These are phyloP conservation scores for Lactarius sp. DNA, from an alignment of 768 basidiomycete species.

Conservation along the genomic window DNA sequence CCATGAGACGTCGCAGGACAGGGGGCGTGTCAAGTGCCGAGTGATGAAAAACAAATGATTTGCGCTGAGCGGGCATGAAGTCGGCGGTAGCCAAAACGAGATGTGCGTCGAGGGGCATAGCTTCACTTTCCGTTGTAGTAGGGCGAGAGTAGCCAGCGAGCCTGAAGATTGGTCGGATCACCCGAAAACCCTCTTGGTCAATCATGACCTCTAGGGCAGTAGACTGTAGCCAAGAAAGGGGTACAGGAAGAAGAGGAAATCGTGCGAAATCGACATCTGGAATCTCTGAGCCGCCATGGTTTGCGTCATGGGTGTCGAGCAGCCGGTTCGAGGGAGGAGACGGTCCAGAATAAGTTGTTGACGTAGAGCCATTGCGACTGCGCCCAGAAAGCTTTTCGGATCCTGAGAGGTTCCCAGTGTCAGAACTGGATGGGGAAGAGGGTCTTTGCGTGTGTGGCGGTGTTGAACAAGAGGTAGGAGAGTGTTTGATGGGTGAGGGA, in stretches of 20 bases:
- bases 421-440: not conserved
- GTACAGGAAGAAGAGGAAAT: constrained; percentile 32
- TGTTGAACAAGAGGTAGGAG: not conserved
- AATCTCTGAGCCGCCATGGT: not conserved
- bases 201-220: constrained; percentile 60
- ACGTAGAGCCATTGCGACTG: constrained; percentile 1
- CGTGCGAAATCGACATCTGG: not conserved
- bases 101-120: constrained; percentile 29
- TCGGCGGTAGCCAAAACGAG: constrained; percentile 48
- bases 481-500: constrained; percentile 1
- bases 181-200: constrained; percentile 81
- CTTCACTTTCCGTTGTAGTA: constrained; percentile 16
- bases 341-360: constrained; percentile 9
- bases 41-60: constrained; percentile 67
- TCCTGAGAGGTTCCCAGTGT: not conserved
- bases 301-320: not conserved
- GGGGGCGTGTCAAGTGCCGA: constrained; percentile 62
- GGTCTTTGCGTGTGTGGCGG: not conserved
- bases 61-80: constrained; percentile 56
- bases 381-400: not conserved
- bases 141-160: constrained; percentile 47
- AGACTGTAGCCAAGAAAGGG: constrained; percentile 50
- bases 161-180: constrained; percentile 53
- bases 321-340: not conserved
- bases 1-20: constrained; percentile 61